Conservation (phyloP, 768 basidiomycete species). For the Suillus alpinus region DNA sequence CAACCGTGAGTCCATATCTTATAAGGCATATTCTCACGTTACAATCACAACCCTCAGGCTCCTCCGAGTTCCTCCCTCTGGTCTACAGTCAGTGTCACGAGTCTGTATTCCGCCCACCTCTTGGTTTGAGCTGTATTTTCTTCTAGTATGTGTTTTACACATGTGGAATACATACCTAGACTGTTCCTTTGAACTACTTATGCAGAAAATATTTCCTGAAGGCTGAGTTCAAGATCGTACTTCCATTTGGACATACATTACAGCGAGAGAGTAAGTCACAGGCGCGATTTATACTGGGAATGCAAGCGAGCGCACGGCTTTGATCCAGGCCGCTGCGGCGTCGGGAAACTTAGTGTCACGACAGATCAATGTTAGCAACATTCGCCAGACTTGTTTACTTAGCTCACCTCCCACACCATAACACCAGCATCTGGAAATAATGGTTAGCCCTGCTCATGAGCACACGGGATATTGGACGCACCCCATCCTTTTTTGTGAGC, state of each 20-base stretch:
- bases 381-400: neutral
- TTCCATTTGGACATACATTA: neutral
- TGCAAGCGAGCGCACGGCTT: slow-evolving; percentile 33
- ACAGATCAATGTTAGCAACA: neutral
- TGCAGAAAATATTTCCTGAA: neutral
- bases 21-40: too few relatives aligned
- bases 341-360: slow-evolving; percentile 34
- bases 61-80: too few relatives aligned
- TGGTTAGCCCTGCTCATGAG: neutral
- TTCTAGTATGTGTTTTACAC: too few relatives aligned
- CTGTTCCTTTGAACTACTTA: neutral
- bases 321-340: slow-evolving; percentile 40
- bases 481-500: slow-evolving; percentile 66
- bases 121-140: too few relatives aligned
- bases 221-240: neutral
- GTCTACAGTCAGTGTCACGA: too few relatives aligned
- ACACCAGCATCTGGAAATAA: slow-evolving; percentile 7
- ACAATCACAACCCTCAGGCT: too few relatives aligned
- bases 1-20: too few relatives aligned
- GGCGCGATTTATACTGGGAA: slow-evolving; percentile 30
- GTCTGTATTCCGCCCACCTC: too few relatives aligned
- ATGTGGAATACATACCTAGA: neutral
- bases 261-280: neutral
- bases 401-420: slow-evolving; percentile 23
- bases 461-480: slow-evolving; percentile 31